Evolutionary conservation across 2,329 filamentous ascomycete genomes (phyloP).

Genomic region (Gnomoniopsis smithogilvyi): DNA sequence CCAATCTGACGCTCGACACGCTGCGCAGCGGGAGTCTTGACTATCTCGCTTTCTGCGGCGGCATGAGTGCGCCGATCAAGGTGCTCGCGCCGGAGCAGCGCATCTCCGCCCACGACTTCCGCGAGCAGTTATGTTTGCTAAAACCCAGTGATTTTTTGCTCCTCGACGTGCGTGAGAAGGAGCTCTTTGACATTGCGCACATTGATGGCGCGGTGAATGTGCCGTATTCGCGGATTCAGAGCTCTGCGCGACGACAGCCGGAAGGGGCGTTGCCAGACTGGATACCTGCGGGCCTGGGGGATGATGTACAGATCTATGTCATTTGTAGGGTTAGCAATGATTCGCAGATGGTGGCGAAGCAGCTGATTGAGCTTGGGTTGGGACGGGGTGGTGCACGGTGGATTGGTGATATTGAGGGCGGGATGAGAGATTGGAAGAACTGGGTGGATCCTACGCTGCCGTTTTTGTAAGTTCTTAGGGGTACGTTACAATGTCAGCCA

Average conservation of each 20-base stretch:
- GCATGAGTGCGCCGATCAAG: constrained; percentile 44
- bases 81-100: constrained; percentile 63
- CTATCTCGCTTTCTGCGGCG: constrained; percentile 84
- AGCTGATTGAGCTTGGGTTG: constrained; percentile 60
- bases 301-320: constrained; percentile 60
- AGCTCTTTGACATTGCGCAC: constrained; percentile 78
- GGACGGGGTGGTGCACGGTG: constrained; percentile 50
- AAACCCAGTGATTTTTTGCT: constrained; percentile 34
- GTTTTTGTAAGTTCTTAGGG: constrained; percentile 39
- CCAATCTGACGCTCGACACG: constrained; percentile 55
- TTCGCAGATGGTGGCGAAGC: constrained; percentile 66
- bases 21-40: constrained; percentile 67
- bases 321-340: constrained; percentile 77
- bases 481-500: neutral
- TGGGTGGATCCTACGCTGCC: constrained; percentile 59
- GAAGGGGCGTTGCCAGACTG: neutral
- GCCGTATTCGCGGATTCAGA: constrained; percentile 53
- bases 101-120: constrained; percentile 62
- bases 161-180: constrained; percentile 79
- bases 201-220: constrained; percentile 75
- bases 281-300: constrained; percentile 22
- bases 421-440: constrained; percentile 69
- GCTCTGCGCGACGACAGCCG: constrained; percentile 21
- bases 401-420: constrained; percentile 70
- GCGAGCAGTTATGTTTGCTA: constrained; percentile 19